Evolutionary conservation across 441 rosid species (phyloP), one percentile per base, ranked within the genome.

Genomic region (Syzygium syzygioides): DNA sequence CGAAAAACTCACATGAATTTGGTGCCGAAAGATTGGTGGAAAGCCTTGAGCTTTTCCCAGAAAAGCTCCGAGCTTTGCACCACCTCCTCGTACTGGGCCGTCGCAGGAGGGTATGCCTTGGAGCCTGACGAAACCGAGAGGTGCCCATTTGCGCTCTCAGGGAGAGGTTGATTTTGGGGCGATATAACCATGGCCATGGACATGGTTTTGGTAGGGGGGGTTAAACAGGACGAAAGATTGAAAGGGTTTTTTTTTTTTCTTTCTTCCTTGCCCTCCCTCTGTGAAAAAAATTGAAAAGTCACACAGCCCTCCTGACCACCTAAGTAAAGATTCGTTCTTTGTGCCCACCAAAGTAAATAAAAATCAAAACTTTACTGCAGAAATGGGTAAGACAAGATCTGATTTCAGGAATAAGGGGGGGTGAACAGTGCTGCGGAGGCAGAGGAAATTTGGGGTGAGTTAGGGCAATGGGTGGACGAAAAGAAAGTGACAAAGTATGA

Each of bases 41-140:
- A 93, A 91, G 93, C 92, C 80, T 85, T 87, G 87, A 97, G 95
- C 92, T 94, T 95, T 87, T 93, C 96, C 96, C 94, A 93, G 93
- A 96, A 97, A 92, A 96, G 96, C 79, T 90, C 93, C 10, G 97
- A 87, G 90, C 88, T 94, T 86, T 91, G 96, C 89, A 92, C 92
- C 90, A 96, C 92, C 87, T 96, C 96, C 64, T 96, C 93, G 79
- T 92, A 95, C 79, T 88, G 92, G 88, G 92, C 94, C 0, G 96
- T 86, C 37, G 92, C 87, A n/a, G 95, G 90, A 88, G 97, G 95
- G 90, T 91, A 93, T 79, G 26, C 68, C 57, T 62, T 71, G 89
- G 92, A 62, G 89, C 54, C 85, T 56, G 89, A 28, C 50, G 79
- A 34, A 11, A 68, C 89, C 9, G 90, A 88, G 25, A 92, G 91